Evolutionary conservation across 2,329 filamentous ascomycete species (phyloP).

Genomic region (Dothistroma septosporum): DNA sequence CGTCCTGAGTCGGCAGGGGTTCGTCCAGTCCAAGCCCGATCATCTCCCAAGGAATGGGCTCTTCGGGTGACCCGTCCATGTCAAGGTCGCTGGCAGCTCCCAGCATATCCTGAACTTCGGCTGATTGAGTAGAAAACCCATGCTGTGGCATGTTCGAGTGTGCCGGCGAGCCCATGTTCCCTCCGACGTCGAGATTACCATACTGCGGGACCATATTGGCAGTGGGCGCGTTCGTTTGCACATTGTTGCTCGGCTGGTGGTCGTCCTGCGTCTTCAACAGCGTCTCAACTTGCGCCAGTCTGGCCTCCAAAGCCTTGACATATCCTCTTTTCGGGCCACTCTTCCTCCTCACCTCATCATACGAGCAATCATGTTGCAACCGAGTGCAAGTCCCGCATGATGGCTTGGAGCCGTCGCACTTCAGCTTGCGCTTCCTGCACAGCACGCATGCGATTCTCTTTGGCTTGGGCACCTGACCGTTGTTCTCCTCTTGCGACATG

Average conservation of each 20-base stretch:
- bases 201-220: constrained; percentile 19
- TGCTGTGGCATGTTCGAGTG: constrained; percentile 8
- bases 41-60: constrained; percentile 73
- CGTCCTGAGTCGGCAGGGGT: constrained; percentile 69
- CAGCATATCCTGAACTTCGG: constrained; percentile 6
- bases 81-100: constrained; percentile 10
- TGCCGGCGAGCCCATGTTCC: constrained; percentile 13
- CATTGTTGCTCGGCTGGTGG: not conserved
- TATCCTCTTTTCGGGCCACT: constrained; percentile 92
- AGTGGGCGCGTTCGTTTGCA: not conserved
- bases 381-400: constrained; percentile 84
- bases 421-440: constrained; percentile 85
- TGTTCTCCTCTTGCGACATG: constrained; percentile 52
- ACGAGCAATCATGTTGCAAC: constrained; percentile 81
- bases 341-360: constrained; percentile 90
- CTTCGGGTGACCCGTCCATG: constrained; percentile 19
- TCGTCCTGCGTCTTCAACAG: constrained; percentile 69
- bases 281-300: constrained; percentile 82
- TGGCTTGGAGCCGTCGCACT: constrained; percentile 79
- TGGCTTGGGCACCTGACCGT: constrained; percentile 38
- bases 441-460: constrained; percentile 95
- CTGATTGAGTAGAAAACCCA: constrained; percentile 10
- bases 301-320: constrained; percentile 87
- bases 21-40: constrained; percentile 79
- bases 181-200: constrained; percentile 18